Evolutionary conservation across 1,139 yeast genomes (phyloP).

Genomic region (Debaryomyces subglobosus): DNA sequence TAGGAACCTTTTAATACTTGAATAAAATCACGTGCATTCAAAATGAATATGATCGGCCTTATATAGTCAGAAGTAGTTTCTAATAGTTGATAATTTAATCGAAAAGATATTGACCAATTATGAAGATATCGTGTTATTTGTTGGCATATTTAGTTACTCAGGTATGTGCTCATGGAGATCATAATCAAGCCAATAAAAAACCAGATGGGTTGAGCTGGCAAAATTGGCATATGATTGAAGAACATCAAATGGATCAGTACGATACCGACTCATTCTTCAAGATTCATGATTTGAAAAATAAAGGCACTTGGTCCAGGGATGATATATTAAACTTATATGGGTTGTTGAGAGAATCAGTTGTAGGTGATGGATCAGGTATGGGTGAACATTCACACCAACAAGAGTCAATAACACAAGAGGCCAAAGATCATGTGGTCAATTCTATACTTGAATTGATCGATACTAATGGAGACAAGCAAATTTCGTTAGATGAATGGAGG

Average conservation of each 20-base stretch:
- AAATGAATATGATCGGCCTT: not conserved
- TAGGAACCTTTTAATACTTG: not conserved
- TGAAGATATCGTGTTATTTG: not conserved
- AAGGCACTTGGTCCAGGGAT: constrained; percentile 53
- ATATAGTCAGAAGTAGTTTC: not conserved
- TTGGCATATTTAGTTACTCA: constrained; percentile 5
- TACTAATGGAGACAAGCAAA: constrained; percentile 62
- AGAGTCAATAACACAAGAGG: constrained; percentile 55
- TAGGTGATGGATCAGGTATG: constrained; percentile 91
- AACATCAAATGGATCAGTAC: constrained; percentile 75
- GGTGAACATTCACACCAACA: constrained; percentile 71
- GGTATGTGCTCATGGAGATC: constrained; percentile 24
- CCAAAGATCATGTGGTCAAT: constrained; percentile 57
- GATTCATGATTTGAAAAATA: constrained; percentile 68
- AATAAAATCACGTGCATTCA: not conserved
- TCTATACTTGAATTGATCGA: constrained; percentile 66
- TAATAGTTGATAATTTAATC: not conserved
- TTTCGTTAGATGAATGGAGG: constrained; percentile 73
- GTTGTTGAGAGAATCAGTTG: constrained; percentile 64
- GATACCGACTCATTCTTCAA: constrained; percentile 81
- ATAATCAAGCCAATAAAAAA: constrained; percentile 22
- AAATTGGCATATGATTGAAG: constrained; percentile 87
- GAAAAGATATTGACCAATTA: not conserved
- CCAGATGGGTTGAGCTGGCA: constrained; percentile 69
- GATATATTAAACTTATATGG: constrained; percentile 88